These are phyloP conservation scores for Austroboletus niveus DNA, from an alignment of 1,284 basidiomycete genomes.

Conservation along the genomic window DNA sequence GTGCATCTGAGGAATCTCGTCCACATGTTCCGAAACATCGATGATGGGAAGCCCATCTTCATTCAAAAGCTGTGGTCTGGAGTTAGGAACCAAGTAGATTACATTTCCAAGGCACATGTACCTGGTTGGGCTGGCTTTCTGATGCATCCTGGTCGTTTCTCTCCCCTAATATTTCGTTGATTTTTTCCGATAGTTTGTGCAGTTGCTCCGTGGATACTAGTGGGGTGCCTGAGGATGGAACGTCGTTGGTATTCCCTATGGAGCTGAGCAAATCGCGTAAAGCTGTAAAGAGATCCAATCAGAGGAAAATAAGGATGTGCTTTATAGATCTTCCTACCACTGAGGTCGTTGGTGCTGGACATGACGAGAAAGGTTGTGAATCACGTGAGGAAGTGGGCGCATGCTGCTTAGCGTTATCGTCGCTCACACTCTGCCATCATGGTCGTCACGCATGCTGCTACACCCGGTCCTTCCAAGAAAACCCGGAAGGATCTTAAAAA, in stretches of 20 bases:
- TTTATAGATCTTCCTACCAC: slow-evolving; percentile 8
- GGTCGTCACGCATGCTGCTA: slow-evolving; percentile 52
- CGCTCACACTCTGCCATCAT: slow-evolving; percentile 34
- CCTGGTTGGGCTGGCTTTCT: slow-evolving; percentile 60
- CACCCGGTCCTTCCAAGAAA: slow-evolving; percentile 42
- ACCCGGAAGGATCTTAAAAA: slow-evolving; percentile 54
- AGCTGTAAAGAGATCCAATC: slow-evolving; percentile 33
- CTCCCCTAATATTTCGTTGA: slow-evolving; percentile 59
- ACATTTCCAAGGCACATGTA: slow-evolving; percentile 36
- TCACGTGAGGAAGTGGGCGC: not conserved
- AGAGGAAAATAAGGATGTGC: slow-evolving; percentile 5
- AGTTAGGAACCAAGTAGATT: slow-evolving; percentile 16
- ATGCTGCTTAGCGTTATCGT: not conserved
- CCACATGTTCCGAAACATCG: slow-evolving; percentile 66
- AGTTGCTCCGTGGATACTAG: slow-evolving; percentile 47
- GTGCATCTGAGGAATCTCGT: slow-evolving; percentile 18
- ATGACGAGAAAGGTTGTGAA: slow-evolving; percentile 10
- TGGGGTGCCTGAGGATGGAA: slow-evolving; percentile 30
- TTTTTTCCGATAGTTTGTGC: slow-evolving; percentile 54
- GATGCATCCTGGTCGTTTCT: slow-evolving; percentile 37
- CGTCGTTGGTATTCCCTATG: slow-evolving; percentile 37
- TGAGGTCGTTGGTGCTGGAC: slow-evolving; percentile 23
- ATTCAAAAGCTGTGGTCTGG: slow-evolving; percentile 52
- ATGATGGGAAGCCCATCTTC: slow-evolving; percentile 77
- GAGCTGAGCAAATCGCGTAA: slow-evolving; percentile 53